Base-by-base conservation (phyloP, 2,329 filamentous ascomycete species). In the Neurospora sp. region DNA sequence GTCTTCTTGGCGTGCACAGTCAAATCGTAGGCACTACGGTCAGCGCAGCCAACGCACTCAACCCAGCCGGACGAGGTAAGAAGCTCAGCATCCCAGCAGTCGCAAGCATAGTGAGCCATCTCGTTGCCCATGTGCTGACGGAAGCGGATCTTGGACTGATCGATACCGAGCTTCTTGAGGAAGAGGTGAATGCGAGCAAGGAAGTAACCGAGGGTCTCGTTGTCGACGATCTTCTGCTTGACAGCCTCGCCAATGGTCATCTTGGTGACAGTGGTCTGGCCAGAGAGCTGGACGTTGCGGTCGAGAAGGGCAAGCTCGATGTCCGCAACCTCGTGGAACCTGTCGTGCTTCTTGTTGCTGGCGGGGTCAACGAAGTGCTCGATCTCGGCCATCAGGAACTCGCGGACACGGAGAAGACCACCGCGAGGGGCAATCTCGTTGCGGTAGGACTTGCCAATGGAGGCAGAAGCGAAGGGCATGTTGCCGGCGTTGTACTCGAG, bases 321-420 rank as follows among this genome's bases (percentile, higher is more conserved):
- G 75, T 97, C 84, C 78, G 92, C 90, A 71, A 99, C 90, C 77
- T 97, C 92, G 66, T 88, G 82, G 82, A 99, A 99, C 70, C 94
- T 91, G 68, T 86, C 82, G 80, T 99, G 96, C 83, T 96, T 96
- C 88, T 99, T 99, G 82, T 93, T 93, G 78, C 93, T 89, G 77
- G 96, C 86, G 11, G 96, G 96, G 77, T 99, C 96, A 74, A 99
- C 96, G 78, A 92, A 99, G 81, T 99, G 96, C 84, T 99, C 96
- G 76, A 99, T 97, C 82, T 99, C 96, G 33, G 95, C 96, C 96
- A 99, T 98, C 76, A 97, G 83, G 83, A 99, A 98, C 81, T 99
- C 96, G 76, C 96, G 92, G 62, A 99, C 96, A 76, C 96, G 91
- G 70, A 99, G 83, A 52, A 99, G 89, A 82, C 96, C 96, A 73